phyloP scores from a whole-genome alignment of 495 filamentous ascomycete genomes.

The Amorphotheca resinae region DNA sequence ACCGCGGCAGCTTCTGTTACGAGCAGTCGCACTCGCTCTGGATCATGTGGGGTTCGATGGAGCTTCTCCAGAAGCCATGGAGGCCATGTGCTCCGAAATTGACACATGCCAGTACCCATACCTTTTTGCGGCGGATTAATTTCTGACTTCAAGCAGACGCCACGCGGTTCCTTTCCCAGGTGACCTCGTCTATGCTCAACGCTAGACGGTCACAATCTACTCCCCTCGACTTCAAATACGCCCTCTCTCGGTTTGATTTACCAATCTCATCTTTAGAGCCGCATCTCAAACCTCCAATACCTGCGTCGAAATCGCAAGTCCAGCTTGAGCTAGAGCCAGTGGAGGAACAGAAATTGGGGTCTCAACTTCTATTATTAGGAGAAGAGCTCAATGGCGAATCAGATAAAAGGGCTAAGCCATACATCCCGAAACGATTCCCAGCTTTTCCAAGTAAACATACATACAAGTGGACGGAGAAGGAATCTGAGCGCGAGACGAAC shows the following conservation, averaged over 20 bases:
- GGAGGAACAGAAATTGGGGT: conserved; percentile 7
- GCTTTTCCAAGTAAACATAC: conserved; percentile 62
- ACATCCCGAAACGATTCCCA: conserved; percentile 58
- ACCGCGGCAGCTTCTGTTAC: conserved; percentile 12
- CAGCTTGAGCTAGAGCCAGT: conserved; percentile 10
- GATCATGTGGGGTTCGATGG: conserved; percentile 16
- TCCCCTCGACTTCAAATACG: conserved; percentile 57
- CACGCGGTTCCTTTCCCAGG: conserved; percentile 37
- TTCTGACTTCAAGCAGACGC: conserved; percentile 30
- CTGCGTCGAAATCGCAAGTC: conserved; percentile 24
- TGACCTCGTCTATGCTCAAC: conserved; percentile 49
- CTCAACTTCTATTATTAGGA: conserved; percentile 36
- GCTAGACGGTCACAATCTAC: conserved; percentile 48
- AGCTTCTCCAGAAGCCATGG: conserved; percentile 8
- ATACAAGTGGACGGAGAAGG: conserved; percentile 55
- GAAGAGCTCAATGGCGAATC: conserved; percentile 38
- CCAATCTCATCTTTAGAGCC: conserved; percentile 31
- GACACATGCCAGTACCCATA: conserved; percentile 14
- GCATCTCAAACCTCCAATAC: conserved; percentile 30
- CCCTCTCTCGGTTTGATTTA: conserved; percentile 35
- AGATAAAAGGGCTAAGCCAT: conserved; percentile 34
- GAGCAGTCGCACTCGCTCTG: conserved; percentile 11
- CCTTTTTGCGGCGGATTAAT: background rate
- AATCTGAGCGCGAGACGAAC: conserved; percentile 52
- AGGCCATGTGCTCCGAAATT: conserved; percentile 14